phyloP scores from a whole-genome alignment of 2,329 filamentous ascomycete species.

The Fusarium bulbicola region DNA sequence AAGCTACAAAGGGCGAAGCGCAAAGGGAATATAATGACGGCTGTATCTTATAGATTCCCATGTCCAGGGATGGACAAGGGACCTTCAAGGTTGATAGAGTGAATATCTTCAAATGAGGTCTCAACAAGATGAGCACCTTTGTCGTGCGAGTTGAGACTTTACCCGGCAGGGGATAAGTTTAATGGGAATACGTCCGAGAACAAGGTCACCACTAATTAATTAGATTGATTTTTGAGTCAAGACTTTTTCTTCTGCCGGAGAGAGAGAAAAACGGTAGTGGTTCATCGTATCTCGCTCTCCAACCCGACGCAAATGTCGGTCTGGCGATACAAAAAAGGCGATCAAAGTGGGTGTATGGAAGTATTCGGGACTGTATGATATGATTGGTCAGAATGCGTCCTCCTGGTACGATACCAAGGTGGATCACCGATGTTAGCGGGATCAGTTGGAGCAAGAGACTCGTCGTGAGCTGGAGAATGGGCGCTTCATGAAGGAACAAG shows the following conservation, averaged over 20 bases:
- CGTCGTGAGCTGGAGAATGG: constrained; percentile 20
- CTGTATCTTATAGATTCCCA: constrained; percentile 39
- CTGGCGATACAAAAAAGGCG: constrained; percentile 28
- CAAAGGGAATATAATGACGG: constrained; percentile 13
- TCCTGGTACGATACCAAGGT: constrained; percentile 37
- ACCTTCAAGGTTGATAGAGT: neutral
- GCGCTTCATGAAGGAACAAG: constrained; percentile 29
- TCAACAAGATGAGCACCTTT: constrained; percentile 7
- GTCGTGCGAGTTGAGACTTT: constrained; percentile 6
- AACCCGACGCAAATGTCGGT: constrained; percentile 38
- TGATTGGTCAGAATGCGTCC: constrained; percentile 30
- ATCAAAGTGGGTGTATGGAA: constrained; percentile 32
- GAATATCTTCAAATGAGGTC: constrained; percentile 9
- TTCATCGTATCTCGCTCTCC: constrained; percentile 6
- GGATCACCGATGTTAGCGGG: constrained; percentile 39
- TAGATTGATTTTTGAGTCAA: neutral
- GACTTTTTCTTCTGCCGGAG: constrained; percentile 13
- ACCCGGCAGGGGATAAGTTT: constrained; percentile 2
- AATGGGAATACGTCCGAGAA: constrained; percentile 17
- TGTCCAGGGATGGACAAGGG: constrained; percentile 24
- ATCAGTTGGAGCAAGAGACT: constrained; percentile 31
- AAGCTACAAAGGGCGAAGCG: constrained; percentile 27
- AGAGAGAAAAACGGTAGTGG: constrained; percentile 12
- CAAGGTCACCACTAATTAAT: neutral
- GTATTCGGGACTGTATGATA: constrained; percentile 15